Base-by-base conservation (phyloP, 1,284 basidiomycete genomes). In the Ustilago vetiveriae region DNA sequence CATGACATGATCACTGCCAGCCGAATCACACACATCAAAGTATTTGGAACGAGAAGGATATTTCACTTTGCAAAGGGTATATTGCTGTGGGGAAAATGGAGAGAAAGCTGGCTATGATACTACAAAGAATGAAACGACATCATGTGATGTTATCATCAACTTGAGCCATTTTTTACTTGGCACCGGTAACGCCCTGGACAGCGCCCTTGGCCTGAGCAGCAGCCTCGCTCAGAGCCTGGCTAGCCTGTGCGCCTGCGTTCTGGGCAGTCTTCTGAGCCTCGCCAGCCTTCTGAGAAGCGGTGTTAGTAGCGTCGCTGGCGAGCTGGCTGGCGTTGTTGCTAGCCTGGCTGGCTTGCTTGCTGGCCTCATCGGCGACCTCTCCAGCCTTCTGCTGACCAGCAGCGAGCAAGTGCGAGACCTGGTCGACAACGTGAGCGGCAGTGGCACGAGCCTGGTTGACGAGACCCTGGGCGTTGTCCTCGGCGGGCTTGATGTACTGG, bases 401-500 rank as follows among this genome's bases (percentile, higher is more conserved):
- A 10, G 59, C 64, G 47, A 72, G 35, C 32, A 60, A 13, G 55
- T 72, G 54, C 17, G 65, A 26, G 19, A 68, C 65, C 27, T 55
- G 43, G 50, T 72, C 65, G 57, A 72, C 51, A 23, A 72, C 16
- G 49, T 44, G 47, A 29, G 52, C 65, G 24, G 70, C 70, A 11
- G 70, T 65, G 32, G 43, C 49, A 36, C 70, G 70, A 3, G 59
- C 70, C 56, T 59, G 52, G 65, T 60, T 57, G 54, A 69, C 54
- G 13, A 72, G 53, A 7, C 69, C 69, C 9, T 30, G 22, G 27
- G 57, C 55, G 39, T 66, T 54, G 3, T 72, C 58, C 39, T 64
- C 49, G 30, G 58, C 58, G 23, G 69, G 69, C 72, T 74, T 74
- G 67, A 74, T 66, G 64, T 74, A 74, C 46, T 62, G 50, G 64